Evolutionary conservation across 2,329 filamentous ascomycete genomes (phyloP), one percentile per base, ranked within the genome.

Genomic region (Macrophomina tecta): DNA sequence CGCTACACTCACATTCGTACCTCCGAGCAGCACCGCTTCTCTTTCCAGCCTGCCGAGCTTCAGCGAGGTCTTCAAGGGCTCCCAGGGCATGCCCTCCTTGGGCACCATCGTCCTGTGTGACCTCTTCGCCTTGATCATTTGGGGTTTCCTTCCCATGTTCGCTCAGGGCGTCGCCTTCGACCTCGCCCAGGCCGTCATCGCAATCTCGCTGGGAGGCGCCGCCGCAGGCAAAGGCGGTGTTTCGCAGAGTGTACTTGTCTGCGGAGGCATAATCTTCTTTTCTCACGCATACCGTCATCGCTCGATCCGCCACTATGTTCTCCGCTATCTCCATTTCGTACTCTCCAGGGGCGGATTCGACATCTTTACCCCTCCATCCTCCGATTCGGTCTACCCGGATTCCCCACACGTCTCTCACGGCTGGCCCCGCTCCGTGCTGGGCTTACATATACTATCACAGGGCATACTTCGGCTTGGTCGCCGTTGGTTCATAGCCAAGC

Each of bases 181-280:
- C 76, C 86, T 97, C 63, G 93, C 94, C 68, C 94, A 97, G 79
- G 92, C 94, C 67, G 93, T 97, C 75, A 96, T 97, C 75, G 94
- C 94, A 67, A 89, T 97, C 67, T 96, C 93, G 0, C 83, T 97
- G 11, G 94, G 94, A 69, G 94, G 93, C 68, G 93, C 93, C 68
- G 90, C 89, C 7, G 89, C 86, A 69, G 87, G 88, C 7, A 86
- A 85, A 71, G 87, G 89, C 68, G 89, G 89, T 62, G 88, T 90
- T 4, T 89, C 89, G 65, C 88, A 89, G 73, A 92, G 90, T 74
- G 87, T 92, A 55, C 84, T 91, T 61, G 86, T 90, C 48, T 93
- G 90, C 76, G 85, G 91, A 70, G 81, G 86, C 70, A 90, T 92
- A 77, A 89, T 94, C 72, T 78, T 81, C 69, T 74, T 80, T 49